Base-by-base conservation (phyloP, 345 rosid species). In the Turnera subulata region DNA sequence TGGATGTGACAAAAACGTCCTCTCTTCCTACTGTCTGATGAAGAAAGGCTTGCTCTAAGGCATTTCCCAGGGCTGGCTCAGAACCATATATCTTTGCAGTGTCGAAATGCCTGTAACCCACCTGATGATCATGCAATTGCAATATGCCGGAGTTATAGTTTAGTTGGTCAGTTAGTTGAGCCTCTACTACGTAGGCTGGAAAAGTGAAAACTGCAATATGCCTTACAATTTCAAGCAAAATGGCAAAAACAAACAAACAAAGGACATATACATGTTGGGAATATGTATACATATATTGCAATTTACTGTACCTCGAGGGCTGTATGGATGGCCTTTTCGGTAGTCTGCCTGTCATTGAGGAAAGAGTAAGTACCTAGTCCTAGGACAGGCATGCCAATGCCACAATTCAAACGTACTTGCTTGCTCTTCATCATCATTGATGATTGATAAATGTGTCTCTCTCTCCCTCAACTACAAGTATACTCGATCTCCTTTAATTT, bases 41-140 rank as follows among this genome's bases (percentile, higher is more conserved):
- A 16, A 55, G 69, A 50, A 82, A 67, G 39, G 87, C 88, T 53
- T 64, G 58, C 17, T 53, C 63, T 40, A 91, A 64, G 24, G 88
- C 96, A 62, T 61, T 73, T 19, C 98, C 98, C n/a, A 88, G 71
- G 1, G 92, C 87, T 53, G 82, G 72, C 80, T 91, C 96, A 1
- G 96, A 88, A 22, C 87, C 89, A 57, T 92, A 92, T 51, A 92
- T 75, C 70, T 73, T 83, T 19, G 95, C 96, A 0, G 98, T 86
- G 67, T 88, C 98, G 33, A 92, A 81, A 75, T 92, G 98, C 61
- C 93, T 74, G 60, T 88, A 92, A 18, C 98, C 96, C 62, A 80
- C 68, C 96, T 92, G 82, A 10, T 12, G 6, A 2, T 10, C n/a
- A 40, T 40, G 39, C 39, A 35, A 5, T 5, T 35, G 39, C 39